Evolutionary conservation across 352 stramenopile genomes (phyloP).

Genomic region (Pythium guiyangense): DNA sequence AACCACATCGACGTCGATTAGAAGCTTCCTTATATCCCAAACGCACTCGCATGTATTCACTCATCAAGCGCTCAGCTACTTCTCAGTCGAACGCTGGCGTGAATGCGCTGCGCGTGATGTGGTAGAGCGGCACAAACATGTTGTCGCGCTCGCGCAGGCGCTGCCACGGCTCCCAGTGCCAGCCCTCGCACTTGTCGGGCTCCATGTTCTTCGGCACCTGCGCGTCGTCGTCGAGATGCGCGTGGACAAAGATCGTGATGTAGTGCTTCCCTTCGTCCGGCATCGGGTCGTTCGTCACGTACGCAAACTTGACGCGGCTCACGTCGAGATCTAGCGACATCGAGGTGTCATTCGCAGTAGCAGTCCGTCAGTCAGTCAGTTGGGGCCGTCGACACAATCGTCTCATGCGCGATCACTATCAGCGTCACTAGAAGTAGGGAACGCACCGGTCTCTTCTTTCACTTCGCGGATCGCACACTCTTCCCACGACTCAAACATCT

Average conservation of each 20-base stretch:
- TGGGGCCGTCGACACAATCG: neutral
- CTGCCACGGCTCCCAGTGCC: conserved; percentile 59
- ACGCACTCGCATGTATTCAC: too few species aligned
- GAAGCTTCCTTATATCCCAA: too few species aligned
- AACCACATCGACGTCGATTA: too few species aligned
- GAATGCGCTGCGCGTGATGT: conserved; percentile 64
- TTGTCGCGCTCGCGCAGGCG: conserved; percentile 48
- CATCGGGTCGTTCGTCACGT: conserved; percentile 83
- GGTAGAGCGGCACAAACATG: conserved; percentile 69
- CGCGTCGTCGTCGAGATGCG: conserved; percentile 30
- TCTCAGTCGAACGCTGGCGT: conserved; percentile 17
- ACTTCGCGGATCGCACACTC: conserved; percentile 76
- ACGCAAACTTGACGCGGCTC: conserved; percentile 43
- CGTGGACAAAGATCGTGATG: conserved; percentile 85
- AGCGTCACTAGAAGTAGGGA: neutral
- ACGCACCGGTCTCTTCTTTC: conserved; percentile 74
- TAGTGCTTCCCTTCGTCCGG: conserved; percentile 80
- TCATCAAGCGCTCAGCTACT: too few species aligned
- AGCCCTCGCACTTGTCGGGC: conserved; percentile 78
- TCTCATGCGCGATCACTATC: neutral
- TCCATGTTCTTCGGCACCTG: conserved; percentile 74
- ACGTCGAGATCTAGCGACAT: conserved; percentile 59
- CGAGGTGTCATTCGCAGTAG: conserved; percentile 3
- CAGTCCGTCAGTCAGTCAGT: too few species aligned
- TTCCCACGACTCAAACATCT: conserved; percentile 82